A percentile compares a stretch with the other conserved stretches of the same genome.
These are phyloP conservation scores for Paracoccidioides brasiliensis DNA, from an alignment of 2,329 filamentous ascomycete species.

Conservation along the genomic window DNA sequence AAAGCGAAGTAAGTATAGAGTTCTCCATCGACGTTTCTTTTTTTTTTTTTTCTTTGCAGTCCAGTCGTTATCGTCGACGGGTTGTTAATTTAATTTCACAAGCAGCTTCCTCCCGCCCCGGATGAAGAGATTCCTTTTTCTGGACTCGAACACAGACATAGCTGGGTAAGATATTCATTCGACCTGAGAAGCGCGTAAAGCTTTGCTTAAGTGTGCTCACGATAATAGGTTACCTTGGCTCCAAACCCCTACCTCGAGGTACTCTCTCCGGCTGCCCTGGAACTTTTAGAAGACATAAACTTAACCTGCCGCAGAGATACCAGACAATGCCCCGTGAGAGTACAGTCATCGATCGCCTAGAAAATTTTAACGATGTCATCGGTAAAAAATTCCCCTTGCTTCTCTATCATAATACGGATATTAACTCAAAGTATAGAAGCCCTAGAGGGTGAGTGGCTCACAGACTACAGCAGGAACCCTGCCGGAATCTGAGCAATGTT, in stretches of 20 bases:
- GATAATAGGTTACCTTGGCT: background rate
- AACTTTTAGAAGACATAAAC: background rate
- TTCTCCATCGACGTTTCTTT: too few species aligned
- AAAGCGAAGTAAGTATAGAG: background rate
- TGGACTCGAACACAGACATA: background rate
- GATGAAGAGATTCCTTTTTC: background rate
- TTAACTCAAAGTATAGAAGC: background rate
- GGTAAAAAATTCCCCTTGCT: conserved; percentile 2
- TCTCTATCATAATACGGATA: too few species aligned
- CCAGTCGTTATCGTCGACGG: too few species aligned
- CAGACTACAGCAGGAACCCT: background rate
- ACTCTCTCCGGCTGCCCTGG: too few species aligned
- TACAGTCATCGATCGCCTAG: conserved; percentile 4
- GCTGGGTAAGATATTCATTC: background rate
- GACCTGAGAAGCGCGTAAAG: background rate
- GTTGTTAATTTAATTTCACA: too few species aligned
- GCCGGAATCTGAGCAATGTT: conserved; percentile 1
- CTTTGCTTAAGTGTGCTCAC: background rate
- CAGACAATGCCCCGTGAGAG: background rate
- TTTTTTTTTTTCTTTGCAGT: too few species aligned
- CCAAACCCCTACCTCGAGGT: background rate
- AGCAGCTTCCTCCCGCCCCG: too few species aligned
- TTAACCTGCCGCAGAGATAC: background rate
- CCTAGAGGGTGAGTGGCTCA: background rate
- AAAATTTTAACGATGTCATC: conserved; percentile 6